These are phyloP conservation scores for Aspergillus nidulans DNA, from an alignment of 495 filamentous ascomycete genomes.

Conservation along the genomic window DNA sequence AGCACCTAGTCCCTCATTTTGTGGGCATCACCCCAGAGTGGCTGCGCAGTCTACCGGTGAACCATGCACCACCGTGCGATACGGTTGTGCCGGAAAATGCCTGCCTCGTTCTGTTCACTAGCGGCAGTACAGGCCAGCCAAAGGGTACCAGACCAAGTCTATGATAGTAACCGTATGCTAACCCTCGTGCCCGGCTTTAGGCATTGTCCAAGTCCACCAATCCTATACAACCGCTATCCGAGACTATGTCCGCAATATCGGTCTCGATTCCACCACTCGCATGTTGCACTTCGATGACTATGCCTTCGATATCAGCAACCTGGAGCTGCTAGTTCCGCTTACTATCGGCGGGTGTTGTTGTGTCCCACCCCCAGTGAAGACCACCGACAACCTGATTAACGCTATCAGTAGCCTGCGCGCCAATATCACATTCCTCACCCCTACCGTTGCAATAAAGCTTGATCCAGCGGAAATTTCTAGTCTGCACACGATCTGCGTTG, in stretches of 20 bases:
- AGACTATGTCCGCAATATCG: constrained; percentile 20
- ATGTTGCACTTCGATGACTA: constrained; percentile 45
- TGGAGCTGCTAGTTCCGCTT: constrained; percentile 40
- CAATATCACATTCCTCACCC: constrained; percentile 40
- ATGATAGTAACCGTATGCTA: too few relatives aligned
- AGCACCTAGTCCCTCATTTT: not conserved
- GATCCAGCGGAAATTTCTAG: constrained; percentile 31
- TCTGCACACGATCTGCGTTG: constrained; percentile 12
- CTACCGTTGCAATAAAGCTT: constrained; percentile 38
- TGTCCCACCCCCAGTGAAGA: constrained; percentile 34
- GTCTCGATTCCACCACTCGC: constrained; percentile 21
- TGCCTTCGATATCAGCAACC: constrained; percentile 43
- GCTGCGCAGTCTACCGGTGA: not conserved
- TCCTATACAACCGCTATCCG: constrained; percentile 28
- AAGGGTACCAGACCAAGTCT: too few relatives aligned
- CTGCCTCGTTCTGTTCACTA: constrained; percentile 39
- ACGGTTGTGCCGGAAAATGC: constrained; percentile 10
- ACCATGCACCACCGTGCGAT: constrained; percentile 10
- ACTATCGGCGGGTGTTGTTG: constrained; percentile 45
- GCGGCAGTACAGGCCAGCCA: constrained; percentile 43
- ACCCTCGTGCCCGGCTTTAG: too few relatives aligned
- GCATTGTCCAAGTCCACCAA: constrained; percentile 43
- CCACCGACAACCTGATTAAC: constrained; percentile 28
- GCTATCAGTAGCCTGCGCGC: constrained; percentile 31
- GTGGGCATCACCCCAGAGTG: not conserved